Conservation (phyloP, 2,329 filamentous ascomycete genomes). For the Erysiphe pulchra region DNA sequence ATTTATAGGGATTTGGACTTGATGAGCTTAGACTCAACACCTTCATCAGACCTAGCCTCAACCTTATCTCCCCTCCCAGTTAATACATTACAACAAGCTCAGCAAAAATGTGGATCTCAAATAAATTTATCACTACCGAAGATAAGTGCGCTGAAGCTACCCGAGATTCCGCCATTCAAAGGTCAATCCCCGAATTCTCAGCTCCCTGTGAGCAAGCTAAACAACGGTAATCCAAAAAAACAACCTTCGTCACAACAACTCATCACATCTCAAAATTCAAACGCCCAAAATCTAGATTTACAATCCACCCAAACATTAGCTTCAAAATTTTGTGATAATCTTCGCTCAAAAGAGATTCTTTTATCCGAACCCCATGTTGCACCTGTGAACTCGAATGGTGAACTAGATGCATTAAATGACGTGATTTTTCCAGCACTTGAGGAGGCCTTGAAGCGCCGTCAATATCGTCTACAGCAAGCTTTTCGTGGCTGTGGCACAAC, state of each 20-base stretch:
- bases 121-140: slow-evolving; percentile 14
- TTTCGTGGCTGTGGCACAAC: slow-evolving; percentile 17
- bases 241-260: slow-evolving; percentile 6
- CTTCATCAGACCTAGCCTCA: slow-evolving; percentile 8
- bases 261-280: slow-evolving; percentile 8
- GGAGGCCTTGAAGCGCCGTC: slow-evolving; percentile 63
- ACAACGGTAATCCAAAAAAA: slow-evolving; percentile 8
- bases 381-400: slow-evolving; percentile 32
- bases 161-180: slow-evolving; percentile 15
- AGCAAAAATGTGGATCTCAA: slow-evolving; percentile 7
- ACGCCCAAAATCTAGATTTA: slow-evolving; percentile 8
- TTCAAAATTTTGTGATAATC: slow-evolving; percentile 12
- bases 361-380: slow-evolving; percentile 10
- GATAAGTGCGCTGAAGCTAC: slow-evolving; percentile 13
- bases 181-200: slow-evolving; percentile 10
- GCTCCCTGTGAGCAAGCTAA: slow-evolving; percentile 11
- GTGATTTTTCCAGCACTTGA: slow-evolving; percentile 86
- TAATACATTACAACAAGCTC: background rate
- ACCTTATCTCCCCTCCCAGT: background rate
- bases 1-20: slow-evolving; percentile 35
- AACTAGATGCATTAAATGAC: slow-evolving; percentile 67
- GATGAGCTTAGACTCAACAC: slow-evolving; percentile 21
- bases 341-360: slow-evolving; percentile 11
- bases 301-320: slow-evolving; percentile 12
- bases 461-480: slow-evolving; percentile 24